phyloP scores from a whole-genome alignment of 1,284 basidiomycete species.

The Sparassis latifolia region DNA sequence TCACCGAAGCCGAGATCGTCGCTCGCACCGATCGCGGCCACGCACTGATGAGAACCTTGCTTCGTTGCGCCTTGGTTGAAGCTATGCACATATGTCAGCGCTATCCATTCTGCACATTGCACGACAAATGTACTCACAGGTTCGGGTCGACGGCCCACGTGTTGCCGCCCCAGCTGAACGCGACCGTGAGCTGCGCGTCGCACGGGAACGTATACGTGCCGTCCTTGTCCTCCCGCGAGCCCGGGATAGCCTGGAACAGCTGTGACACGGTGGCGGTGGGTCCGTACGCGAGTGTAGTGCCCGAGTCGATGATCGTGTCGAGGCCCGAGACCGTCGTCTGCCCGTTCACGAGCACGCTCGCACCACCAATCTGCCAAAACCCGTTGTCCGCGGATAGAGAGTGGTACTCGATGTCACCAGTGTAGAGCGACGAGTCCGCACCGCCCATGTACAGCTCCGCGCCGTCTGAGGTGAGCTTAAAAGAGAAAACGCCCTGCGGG shows the following conservation, averaged over 20 bases:
- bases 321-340: constrained; percentile 17
- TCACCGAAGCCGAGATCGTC: constrained; percentile 19
- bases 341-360: constrained; percentile 25
- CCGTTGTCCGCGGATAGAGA: background rate
- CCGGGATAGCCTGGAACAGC: constrained; percentile 38
- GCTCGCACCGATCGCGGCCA: constrained; percentile 12
- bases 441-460: constrained; percentile 57
- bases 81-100: background rate
- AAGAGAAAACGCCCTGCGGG: constrained; percentile 40
- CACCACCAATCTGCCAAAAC: constrained; percentile 37
- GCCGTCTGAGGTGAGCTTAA: constrained; percentile 39
- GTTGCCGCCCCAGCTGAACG: constrained; percentile 34
- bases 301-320: constrained; percentile 29
- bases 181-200: constrained; percentile 26
- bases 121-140: constrained; percentile 2
- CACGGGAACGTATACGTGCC: constrained; percentile 37
- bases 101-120: background rate
- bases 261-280: constrained; percentile 32
- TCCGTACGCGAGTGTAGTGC: constrained; percentile 45
- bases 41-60: constrained; percentile 5
- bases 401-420: constrained; percentile 25
- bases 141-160: constrained; percentile 29
- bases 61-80: constrained; percentile 16
- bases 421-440: constrained; percentile 31
- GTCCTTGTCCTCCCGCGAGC: constrained; percentile 25